Evolutionary conservation across 106 monocot species (phyloP).

Genomic region (Dioscorea zingiberensis): DNA sequence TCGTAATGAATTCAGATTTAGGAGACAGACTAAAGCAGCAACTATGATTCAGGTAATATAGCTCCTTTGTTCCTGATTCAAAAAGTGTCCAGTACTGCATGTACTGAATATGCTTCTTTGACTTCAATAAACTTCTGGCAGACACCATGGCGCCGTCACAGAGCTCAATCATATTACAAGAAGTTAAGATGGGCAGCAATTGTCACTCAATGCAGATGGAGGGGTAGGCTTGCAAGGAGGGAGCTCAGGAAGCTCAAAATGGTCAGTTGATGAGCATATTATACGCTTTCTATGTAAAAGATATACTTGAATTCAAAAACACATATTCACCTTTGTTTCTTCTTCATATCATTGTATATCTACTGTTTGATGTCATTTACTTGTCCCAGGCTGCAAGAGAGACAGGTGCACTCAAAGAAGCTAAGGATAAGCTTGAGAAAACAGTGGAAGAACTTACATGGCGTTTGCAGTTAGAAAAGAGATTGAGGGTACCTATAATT

Average conservation of each 20-base stretch:
- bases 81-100: too few relatives aligned
- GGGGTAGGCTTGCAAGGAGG: conserved; percentile 77
- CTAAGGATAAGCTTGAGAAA: conserved; percentile 85
- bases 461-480: conserved; percentile 67
- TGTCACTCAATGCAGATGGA: conserved; percentile 86
- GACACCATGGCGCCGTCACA: conserved; percentile 69
- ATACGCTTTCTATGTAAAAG: too few relatives aligned
- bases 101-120: too few relatives aligned
- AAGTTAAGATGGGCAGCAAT: conserved; percentile 62
- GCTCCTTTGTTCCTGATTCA: neutral
- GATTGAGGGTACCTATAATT: conserved; percentile 41
- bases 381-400: conserved; percentile 63
- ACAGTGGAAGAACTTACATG: conserved; percentile 78
- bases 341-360: too few relatives aligned
- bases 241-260: conserved; percentile 97
- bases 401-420: conserved; percentile 83
- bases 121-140: conserved; percentile 18
- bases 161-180: conserved; percentile 53
- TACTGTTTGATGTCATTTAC: neutral
- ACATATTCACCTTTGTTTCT: too few relatives aligned
- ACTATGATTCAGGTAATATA: conserved; percentile 57
- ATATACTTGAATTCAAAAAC: too few relatives aligned
- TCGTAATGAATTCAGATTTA: conserved; percentile 68
- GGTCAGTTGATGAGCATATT: conserved; percentile 31
- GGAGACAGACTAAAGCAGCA: conserved; percentile 59